Evolutionary conservation across 352 stramenopile genomes (phyloP), one percentile per base, ranked within the genome.

Genomic region (Poterioochromonas sp.): DNA sequence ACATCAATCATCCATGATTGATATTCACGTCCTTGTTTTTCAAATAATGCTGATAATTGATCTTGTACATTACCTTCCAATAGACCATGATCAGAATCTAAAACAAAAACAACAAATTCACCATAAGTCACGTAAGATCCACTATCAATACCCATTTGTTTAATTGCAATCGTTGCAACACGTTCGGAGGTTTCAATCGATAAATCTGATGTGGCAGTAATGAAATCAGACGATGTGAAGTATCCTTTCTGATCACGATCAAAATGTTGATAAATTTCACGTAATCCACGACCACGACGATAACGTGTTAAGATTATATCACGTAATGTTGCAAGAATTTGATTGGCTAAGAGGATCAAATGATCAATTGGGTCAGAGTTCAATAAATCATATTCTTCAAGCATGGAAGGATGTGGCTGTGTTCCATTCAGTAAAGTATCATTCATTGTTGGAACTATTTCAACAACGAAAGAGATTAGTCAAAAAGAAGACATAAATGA

Each of bases 251-350:
- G 11, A 44, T 41, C 15, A 5, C 62, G 62, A 44, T 71, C 62
- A 71, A 71, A 71, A 29, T 71, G 62, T 44, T 44, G 15, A 29
- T 71, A 71, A 44, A 71, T 71, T 44, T 71, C 62, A 22, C 8
- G 39, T 47, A 71, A 44, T 12, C 62, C 41, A 8, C 32, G 5
- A 32, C 62, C 62, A 8, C 32, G 15, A 43, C 62, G n/a, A 71
- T 71, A 43, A 32, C 62, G 62, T 1, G 39, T 29, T 29, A 44
- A 29, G 26, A 71, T 71, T 12, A 71, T 71, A 44, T 71, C 62
- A 26, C 32, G 62, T 47, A 71, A 47, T 32, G 62, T 71, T 22
- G 8, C 32, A 71, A 71, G 18, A 29, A 71, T 71, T 47, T 71
- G 62, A 71, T 71, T 41, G 34, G 62, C 62, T 22, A 71, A 29